These are phyloP conservation scores for Tetracladium marchalianum DNA, from an alignment of 495 filamentous ascomycete genomes.

Conservation along the genomic window DNA sequence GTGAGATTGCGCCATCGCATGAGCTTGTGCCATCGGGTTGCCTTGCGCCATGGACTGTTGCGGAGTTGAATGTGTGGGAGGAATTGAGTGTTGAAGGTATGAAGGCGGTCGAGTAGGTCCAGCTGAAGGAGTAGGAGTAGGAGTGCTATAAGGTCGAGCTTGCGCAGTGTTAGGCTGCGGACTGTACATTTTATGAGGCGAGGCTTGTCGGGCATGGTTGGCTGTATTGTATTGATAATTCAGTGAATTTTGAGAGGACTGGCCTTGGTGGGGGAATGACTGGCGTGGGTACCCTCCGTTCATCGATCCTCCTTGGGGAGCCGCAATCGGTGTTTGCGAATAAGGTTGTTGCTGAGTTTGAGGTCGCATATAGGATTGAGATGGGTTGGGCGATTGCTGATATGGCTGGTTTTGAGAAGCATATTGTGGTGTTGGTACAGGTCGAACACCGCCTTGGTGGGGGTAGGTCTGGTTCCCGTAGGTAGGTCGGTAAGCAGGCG, in stretches of 20 bases:
- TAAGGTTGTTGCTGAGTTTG: slow-evolving; percentile 7
- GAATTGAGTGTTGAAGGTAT: no score
- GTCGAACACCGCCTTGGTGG: slow-evolving; percentile 10
- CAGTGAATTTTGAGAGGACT: slow-evolving; percentile 10
- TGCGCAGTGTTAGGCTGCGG: slow-evolving; percentile 10
- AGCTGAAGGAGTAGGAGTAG: background rate
- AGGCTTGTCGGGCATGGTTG: slow-evolving; percentile 12
- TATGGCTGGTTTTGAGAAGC: slow-evolving; percentile 9
- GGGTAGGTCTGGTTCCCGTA: slow-evolving; percentile 11
- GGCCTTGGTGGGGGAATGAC: slow-evolving; percentile 10
- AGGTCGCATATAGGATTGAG: slow-evolving; percentile 10
- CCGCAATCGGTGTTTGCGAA: slow-evolving; percentile 9
- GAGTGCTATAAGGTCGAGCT: slow-evolving; percentile 5
- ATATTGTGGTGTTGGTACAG: slow-evolving; percentile 11
- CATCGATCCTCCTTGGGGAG: slow-evolving; percentile 8
- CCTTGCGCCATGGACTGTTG: slow-evolving; percentile 8
- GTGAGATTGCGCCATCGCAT: background rate
- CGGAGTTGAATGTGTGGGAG: slow-evolving; percentile 7
- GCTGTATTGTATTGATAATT: slow-evolving; percentile 16
- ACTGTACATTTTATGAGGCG: slow-evolving; percentile 19
- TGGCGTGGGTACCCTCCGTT: slow-evolving; percentile 15
- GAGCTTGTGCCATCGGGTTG: slow-evolving; percentile 1
- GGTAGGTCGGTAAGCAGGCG: slow-evolving; percentile 7
- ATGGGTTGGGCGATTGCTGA: slow-evolving; percentile 2
- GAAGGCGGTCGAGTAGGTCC: no score